A percentile compares a stretch with the other conserved stretches of the same genome.
These are phyloP conservation scores for Pezicula neosporulosa DNA, from an alignment of 2,329 filamentous ascomycete species.

Conservation along the genomic window DNA sequence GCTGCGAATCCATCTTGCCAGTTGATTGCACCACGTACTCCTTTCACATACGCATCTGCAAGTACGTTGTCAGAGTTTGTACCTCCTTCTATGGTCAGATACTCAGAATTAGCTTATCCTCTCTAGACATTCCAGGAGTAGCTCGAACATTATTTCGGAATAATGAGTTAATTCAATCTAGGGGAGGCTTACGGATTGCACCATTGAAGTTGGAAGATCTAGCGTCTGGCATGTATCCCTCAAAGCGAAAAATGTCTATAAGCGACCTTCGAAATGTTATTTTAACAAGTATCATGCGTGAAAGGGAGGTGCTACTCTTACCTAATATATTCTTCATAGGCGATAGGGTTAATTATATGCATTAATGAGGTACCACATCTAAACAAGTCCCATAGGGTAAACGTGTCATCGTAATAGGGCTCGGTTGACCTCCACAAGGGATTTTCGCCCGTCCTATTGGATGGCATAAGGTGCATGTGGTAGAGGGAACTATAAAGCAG, in stretches of 20 bases:
- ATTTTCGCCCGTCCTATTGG: conserved; percentile 69
- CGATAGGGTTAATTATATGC: conserved; percentile 58
- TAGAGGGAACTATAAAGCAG: conserved; percentile 67
- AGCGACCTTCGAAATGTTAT: conserved; percentile 36
- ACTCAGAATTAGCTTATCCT: too few species aligned
- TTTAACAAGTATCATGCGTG: too few species aligned
- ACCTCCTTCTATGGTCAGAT: conserved; percentile 46
- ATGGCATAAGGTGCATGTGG: conserved; percentile 61
- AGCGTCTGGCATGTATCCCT: conserved; percentile 62
- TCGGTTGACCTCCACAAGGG: conserved; percentile 59
- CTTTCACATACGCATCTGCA: conserved; percentile 70
- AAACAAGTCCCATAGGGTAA: conserved; percentile 63
- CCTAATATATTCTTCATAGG: conserved; percentile 62
- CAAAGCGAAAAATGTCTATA: conserved; percentile 63
- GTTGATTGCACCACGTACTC: conserved; percentile 54
- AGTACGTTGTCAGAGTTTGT: conserved; percentile 70
- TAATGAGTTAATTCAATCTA: too few species aligned
- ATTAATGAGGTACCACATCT: conserved; percentile 61
- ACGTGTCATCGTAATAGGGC: conserved; percentile 69
- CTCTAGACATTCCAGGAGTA: too few species aligned
- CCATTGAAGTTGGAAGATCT: conserved; percentile 69
- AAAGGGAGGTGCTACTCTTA: not conserved
- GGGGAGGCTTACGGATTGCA: conserved; percentile 38
- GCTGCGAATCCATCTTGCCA: conserved; percentile 60
- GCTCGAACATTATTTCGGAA: too few species aligned